Evolutionary conservation across 1,139 yeast species (phyloP), one percentile per base, ranked within the genome.

Genomic region (Eremothecium cymbalariae): DNA sequence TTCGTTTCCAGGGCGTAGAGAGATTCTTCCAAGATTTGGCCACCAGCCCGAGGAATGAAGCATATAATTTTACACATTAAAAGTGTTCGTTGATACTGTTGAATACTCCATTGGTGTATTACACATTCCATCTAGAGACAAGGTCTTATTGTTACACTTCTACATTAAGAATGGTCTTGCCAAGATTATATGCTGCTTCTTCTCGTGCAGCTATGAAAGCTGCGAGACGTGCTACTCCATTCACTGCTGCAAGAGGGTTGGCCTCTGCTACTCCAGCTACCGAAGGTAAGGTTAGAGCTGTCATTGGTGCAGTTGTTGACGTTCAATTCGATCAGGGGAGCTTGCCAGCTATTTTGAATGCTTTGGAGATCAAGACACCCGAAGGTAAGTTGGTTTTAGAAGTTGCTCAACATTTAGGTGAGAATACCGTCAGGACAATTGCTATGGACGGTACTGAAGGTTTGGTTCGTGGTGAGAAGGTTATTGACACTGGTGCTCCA

Each of bases 371-470:
- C 63, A 82, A 78, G 56, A 67, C 70, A 57, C 70, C 70, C 58
- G 77, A 77, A 44, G 67, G 70, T 52, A 73, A 74, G 62, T 79
- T 90, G 63, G 90, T 90, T 51, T 80, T 90, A 60, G 98, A 90
- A 74, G 98, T 90, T 58, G 93, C 98, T 61, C 98, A 90, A 74
- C 98, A 90, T 70, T 78, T 90, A 70, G 98, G 98, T 76, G 98
- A 90, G 75, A 86, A 86, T 84, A 83, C 97, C 59, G 97, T 90
- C 67, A 88, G 98, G 79, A 83, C 98, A 64, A 90, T 90, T 83
- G 97, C 98, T 65, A 90, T 90, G 98, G 98, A 90, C 70, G 98
- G 97, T 83, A 90, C 98, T 58, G 97, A 90, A 69, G 98, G 98
- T 85, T 81, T 90, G 63, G 95, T 86, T 60, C 90, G 98, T 79